Conservation (phyloP, 1,284 basidiomycete species). For the Neotropicomus parvogracilis region DNA sequence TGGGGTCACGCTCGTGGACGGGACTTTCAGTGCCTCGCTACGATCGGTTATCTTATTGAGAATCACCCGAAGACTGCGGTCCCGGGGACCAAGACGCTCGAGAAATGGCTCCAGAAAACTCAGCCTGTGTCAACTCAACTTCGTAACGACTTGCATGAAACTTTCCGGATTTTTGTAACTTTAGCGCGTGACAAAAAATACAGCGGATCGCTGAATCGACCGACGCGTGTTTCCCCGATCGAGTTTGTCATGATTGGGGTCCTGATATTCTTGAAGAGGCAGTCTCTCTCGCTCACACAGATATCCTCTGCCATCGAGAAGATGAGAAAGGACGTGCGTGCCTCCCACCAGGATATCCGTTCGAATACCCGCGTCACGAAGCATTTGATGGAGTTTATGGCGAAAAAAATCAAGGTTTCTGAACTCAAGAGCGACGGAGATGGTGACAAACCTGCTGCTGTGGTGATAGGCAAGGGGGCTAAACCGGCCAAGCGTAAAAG, state of each 20-base stretch:
- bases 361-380: conserved; percentile 41
- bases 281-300: conserved; percentile 39
- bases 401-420: conserved; percentile 31
- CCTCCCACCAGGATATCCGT: conserved; percentile 41
- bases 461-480: conserved; percentile 7
- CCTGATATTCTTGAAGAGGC: conserved; percentile 38
- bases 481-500: conserved; percentile 31
- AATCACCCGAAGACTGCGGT: conserved; percentile 31
- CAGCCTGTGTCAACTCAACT: conserved; percentile 31
- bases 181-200: conserved; percentile 38
- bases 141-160: conserved; percentile 35
- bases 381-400: conserved; percentile 39
- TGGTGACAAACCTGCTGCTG: conserved; percentile 27
- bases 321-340: conserved; percentile 43
- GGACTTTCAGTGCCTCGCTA: conserved; percentile 46
- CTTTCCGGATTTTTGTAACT: conserved; percentile 42
- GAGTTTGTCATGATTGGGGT: conserved; percentile 49
- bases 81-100: conserved; percentile 35
- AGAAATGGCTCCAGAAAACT: conserved; percentile 40
- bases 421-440: conserved; percentile 33
- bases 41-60: conserved; percentile 42
- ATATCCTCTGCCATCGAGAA: conserved; percentile 41
- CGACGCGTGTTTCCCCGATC: conserved; percentile 43
- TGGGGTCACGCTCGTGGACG: conserved; percentile 46
- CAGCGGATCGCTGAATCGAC: conserved; percentile 38